A percentile compares a stretch with the other conserved stretches of the same genome.
Conservation (phyloP, 2,329 filamentous ascomycete species). For the Sarocladium strictum region DNA sequence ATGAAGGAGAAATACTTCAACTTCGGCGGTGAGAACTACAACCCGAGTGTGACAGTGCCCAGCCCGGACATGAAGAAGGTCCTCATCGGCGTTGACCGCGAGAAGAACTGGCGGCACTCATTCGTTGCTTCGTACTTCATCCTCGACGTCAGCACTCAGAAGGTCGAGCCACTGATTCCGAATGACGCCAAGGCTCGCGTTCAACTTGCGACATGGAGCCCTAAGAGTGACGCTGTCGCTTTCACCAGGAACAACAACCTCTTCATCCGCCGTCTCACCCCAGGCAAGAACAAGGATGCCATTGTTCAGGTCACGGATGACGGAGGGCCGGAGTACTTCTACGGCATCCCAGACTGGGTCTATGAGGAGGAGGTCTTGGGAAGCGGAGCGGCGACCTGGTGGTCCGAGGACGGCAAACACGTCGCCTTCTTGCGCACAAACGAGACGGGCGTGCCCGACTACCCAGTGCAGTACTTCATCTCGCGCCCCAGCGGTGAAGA, state of each 20-base stretch:
- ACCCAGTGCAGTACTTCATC: slow-evolving; percentile 88
- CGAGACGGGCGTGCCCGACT: slow-evolving; percentile 86
- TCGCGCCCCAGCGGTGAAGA: slow-evolving; percentile 72
- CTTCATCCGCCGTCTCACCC: slow-evolving; percentile 61
- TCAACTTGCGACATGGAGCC: slow-evolving; percentile 87
- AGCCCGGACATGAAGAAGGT: slow-evolving; percentile 83
- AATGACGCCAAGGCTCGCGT: slow-evolving; percentile 57
- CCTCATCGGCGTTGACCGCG: slow-evolving; percentile 64
- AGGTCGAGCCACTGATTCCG: slow-evolving; percentile 70
- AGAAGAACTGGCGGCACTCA: slow-evolving; percentile 86
- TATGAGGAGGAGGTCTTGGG: slow-evolving; percentile 67
- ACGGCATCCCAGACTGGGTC: slow-evolving; percentile 96
- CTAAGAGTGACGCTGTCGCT: slow-evolving; percentile 77
- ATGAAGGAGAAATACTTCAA: slow-evolving; percentile 65
- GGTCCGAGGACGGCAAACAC: slow-evolving; percentile 84
- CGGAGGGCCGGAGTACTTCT: slow-evolving; percentile 84
- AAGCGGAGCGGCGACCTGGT: slow-evolving; percentile 85
- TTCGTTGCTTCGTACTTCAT: slow-evolving; percentile 85
- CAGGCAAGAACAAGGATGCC: slow-evolving; percentile 34
- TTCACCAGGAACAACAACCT: slow-evolving; percentile 85
- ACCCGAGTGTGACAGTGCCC: slow-evolving; percentile 61
- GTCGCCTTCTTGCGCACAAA: slow-evolving; percentile 91
- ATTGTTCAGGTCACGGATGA: slow-evolving; percentile 76
- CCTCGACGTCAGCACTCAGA: slow-evolving; percentile 79
- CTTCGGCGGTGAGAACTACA: slow-evolving; percentile 48